Conservation (phyloP, 371 early-diverging fungal genomes). For the Apophysomyces variabilis region DNA sequence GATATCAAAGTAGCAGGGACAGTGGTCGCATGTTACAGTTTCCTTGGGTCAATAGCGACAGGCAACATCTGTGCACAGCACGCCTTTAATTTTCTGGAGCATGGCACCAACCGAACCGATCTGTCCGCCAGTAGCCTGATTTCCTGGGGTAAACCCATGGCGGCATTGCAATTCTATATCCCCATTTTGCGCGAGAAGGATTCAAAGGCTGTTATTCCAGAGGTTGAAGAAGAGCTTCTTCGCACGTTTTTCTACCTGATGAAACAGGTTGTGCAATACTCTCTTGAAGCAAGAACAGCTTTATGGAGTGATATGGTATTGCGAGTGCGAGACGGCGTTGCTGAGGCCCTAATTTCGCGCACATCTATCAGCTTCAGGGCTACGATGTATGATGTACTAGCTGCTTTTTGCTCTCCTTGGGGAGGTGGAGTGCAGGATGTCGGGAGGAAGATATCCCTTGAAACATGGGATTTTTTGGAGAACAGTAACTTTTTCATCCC, state of each 20-base stretch:
- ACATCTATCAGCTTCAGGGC: constrained; percentile 41
- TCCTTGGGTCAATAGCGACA: constrained; percentile 44
- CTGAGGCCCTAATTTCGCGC: constrained; percentile 26
- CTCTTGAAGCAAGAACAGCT: constrained; percentile 28
- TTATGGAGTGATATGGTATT: constrained; percentile 32
- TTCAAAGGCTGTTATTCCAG: constrained; percentile 19
- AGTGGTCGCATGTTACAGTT: constrained; percentile 39
- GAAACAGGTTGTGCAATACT: constrained; percentile 48
- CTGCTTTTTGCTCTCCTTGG: constrained; percentile 47
- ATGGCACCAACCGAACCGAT: constrained; percentile 23
- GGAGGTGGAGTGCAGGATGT: constrained; percentile 41
- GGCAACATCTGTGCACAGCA: constrained; percentile 40
- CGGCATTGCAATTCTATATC: constrained; percentile 40
- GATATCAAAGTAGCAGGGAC: constrained; percentile 43
- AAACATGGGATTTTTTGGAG: constrained; percentile 42
- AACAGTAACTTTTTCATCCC: constrained; percentile 32
- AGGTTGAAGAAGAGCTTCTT: constrained; percentile 35
- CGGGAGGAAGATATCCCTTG: constrained; percentile 29
- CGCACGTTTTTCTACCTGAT: constrained; percentile 32
- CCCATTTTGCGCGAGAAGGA: constrained; percentile 26
- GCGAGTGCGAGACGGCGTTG: constrained; percentile 16
- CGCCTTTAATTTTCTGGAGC: constrained; percentile 34
- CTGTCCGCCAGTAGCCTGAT: constrained; percentile 30
- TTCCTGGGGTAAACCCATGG: constrained; percentile 49
- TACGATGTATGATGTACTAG: constrained; percentile 40